Evolutionary conservation across 306 rosid genomes (phyloP), one percentile per base, ranked within the genome.

Genomic region (Fagus crenata): DNA sequence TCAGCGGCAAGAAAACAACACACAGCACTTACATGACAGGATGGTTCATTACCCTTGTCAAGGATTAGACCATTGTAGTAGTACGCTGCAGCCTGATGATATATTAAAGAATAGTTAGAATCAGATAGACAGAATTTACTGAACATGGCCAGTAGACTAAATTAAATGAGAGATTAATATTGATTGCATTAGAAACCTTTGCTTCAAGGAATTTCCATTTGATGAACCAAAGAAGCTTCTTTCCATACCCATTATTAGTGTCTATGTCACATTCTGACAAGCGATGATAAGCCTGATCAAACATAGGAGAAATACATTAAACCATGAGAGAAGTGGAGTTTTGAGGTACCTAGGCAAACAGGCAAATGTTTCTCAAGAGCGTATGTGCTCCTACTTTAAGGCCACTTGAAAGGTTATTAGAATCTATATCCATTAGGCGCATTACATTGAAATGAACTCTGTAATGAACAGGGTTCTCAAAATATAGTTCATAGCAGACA

Each of bases 1-100:
- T 92, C 97, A 7, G 99, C 93, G 6, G 97, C 96, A 73, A 95
- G 97, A 85, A 95, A 95, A 80, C 99, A 90, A 31, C 92, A 92
- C 35, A 89, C 89, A 0, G 96, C 97, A 1, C 84, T 72, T 32
- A 92, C 83, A 68, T 91, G 91, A 80, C 84, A 74, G 59, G 90
- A 82, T 54, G 91, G 96, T 75, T 95, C 97, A 36, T 72, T 88
- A 37, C 97, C 93, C 82, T 90, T 92, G 89, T 90, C 99, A 35
- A 95, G 90, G 56, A 95, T 86, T 83, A 92, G 81, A 22, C 97
- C 97, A 56, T 95, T 96, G 91, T 87, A 95, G 91, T 95, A 90
- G 86, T 92, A 95, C 6, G 97, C 93, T 77, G 96, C 96, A 55
- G 97, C 97, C 98, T 95, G 88, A 67, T 65, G 32, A 58, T 42